Percentiles rank a stretch among this genome's conserved stretches.
Conservation (phyloP, 2,329 filamentous ascomycete species). For the Laburnicola sp. region DNA sequence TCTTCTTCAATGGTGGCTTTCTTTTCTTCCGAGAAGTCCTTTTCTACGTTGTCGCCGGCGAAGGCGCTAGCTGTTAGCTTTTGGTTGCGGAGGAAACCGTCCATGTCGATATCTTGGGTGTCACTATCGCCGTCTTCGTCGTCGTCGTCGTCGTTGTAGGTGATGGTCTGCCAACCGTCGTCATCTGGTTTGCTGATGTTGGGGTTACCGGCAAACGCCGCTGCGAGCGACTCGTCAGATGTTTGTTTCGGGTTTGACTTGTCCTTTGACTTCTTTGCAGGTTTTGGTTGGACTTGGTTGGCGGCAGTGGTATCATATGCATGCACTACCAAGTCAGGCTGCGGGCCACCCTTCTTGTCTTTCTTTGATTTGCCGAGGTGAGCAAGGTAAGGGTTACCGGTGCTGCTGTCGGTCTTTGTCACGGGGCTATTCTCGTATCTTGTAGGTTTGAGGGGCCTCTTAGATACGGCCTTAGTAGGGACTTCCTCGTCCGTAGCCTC, state of each 20-base stretch:
- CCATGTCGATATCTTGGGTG: conserved; percentile 42
- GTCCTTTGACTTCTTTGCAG: conserved; percentile 17
- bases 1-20: conserved; percentile 70
- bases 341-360: conserved; percentile 24
- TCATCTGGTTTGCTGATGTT: conserved; percentile 42
- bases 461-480: conserved; percentile 23
- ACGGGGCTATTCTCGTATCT: background rate
- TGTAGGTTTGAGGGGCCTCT: conserved; percentile 16
- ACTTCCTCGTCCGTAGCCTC: conserved; percentile 36
- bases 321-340: conserved; percentile 21
- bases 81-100: conserved; percentile 54
- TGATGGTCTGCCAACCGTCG: conserved; percentile 51
- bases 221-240: conserved; percentile 19
- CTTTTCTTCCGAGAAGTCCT: conserved; percentile 82
- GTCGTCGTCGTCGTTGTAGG: conserved; percentile 38
- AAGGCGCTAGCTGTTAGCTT: conserved; percentile 81
- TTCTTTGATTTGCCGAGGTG: conserved; percentile 35
- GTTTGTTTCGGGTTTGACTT: conserved; percentile 25
- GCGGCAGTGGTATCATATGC: conserved; percentile 15
- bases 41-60: conserved; percentile 79
- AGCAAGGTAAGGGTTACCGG: conserved; percentile 46
- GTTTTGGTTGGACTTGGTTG: conserved; percentile 8
- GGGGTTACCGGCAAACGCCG: conserved; percentile 34
- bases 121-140: conserved; percentile 41
- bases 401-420: conserved; percentile 23